Evolutionary conservation across 495 filamentous ascomycete species (phyloP).

Genomic region (Recurvomyces mirabilis): DNA sequence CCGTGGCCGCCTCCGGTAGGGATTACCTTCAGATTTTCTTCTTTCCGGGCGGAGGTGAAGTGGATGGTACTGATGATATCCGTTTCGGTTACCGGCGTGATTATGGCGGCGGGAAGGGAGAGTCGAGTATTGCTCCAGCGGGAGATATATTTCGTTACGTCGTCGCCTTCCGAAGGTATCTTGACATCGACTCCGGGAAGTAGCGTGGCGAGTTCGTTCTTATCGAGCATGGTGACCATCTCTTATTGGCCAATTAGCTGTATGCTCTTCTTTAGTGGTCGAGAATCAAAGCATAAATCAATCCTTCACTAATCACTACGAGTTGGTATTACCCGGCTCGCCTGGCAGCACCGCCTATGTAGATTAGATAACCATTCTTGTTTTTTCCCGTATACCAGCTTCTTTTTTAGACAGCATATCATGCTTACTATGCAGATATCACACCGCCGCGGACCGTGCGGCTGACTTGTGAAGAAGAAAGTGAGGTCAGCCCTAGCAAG

Average conservation of each 20-base stretch:
- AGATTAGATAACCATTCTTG: too few species aligned
- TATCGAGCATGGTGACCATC: not conserved
- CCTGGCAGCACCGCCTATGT: too few species aligned
- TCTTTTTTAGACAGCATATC: too few species aligned
- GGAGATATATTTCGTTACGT: not conserved
- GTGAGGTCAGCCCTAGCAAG: too few species aligned
- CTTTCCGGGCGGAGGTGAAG: not conserved
- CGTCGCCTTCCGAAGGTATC: not conserved
- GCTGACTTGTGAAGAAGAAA: too few species aligned
- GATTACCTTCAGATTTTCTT: not conserved
- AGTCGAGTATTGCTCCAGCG: not conserved
- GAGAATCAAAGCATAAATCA: not conserved
- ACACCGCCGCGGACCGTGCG: too few species aligned
- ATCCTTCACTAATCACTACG: not conserved
- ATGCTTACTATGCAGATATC: too few species aligned
- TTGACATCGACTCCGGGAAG: not conserved
- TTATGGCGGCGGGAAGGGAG: not conserved
- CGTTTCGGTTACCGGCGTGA: not conserved
- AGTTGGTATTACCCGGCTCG: too few species aligned
- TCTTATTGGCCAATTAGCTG: not conserved
- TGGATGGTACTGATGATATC: not conserved
- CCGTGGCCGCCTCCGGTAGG: not conserved
- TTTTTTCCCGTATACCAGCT: too few species aligned
- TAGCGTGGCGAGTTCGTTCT: not conserved
- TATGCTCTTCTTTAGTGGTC: not conserved